These are phyloP conservation scores for Melanomma pulvis-pyrius DNA, from an alignment of 495 filamentous ascomycete species.

Conservation along the genomic window DNA sequence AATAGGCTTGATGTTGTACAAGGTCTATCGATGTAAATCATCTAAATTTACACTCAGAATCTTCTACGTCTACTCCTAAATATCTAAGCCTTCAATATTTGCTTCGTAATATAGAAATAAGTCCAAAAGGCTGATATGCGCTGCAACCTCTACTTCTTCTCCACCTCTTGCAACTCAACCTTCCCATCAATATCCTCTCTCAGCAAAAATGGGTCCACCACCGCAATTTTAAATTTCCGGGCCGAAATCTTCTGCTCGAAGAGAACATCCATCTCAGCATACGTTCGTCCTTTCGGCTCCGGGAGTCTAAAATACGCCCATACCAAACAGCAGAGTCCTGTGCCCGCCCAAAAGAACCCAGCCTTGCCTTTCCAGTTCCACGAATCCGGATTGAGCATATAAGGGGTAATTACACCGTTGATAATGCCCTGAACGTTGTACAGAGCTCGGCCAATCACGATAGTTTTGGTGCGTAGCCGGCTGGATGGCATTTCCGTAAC, in stretches of 20 bases:
- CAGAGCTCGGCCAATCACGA: constrained; percentile 59
- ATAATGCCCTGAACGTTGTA: constrained; percentile 73
- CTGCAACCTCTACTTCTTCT: too few relatives aligned
- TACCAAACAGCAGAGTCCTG: constrained; percentile 69
- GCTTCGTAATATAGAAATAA: too few relatives aligned
- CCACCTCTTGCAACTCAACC: too few relatives aligned
- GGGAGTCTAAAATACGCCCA: constrained; percentile 76
- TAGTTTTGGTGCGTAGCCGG: constrained; percentile 74
- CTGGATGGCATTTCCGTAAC: constrained; percentile 72
- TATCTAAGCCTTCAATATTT: too few relatives aligned
- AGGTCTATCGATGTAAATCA: too few relatives aligned
- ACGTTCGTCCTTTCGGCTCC: constrained; percentile 68
- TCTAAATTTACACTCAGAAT: too few relatives aligned
- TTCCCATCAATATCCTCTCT: too few relatives aligned
- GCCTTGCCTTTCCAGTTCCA: constrained; percentile 76
- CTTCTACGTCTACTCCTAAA: too few relatives aligned
- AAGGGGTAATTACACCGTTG: constrained; percentile 61
- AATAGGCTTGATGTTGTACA: too few relatives aligned
- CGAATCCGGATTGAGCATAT: constrained; percentile 63
- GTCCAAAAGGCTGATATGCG: too few relatives aligned
- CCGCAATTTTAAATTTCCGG: constrained; percentile 72
- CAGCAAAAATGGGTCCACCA: too few relatives aligned
- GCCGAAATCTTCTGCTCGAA: constrained; percentile 56
- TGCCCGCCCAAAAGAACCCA: constrained; percentile 77
- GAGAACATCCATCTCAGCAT: constrained; percentile 71